phyloP scores from a whole-genome alignment of 2,329 filamentous ascomycete species.

The Aspergillus persii region DNA sequence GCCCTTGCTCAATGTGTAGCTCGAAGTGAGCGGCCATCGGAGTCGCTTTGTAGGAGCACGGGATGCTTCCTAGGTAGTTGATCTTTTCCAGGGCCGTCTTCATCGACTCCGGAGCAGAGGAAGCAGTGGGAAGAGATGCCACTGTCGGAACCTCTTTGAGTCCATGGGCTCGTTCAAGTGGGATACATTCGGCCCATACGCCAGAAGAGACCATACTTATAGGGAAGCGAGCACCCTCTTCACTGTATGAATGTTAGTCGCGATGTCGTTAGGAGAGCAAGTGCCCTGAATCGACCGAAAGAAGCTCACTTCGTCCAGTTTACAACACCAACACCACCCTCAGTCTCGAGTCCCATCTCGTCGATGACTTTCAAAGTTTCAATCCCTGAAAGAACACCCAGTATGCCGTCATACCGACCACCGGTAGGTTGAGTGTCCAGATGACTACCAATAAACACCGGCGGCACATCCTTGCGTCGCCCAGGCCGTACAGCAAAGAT shows the following conservation, averaged over 20 bases:
- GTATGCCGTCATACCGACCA: constrained; percentile 58
- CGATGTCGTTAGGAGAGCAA: neutral
- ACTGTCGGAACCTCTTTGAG: constrained; percentile 59
- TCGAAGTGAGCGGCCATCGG: constrained; percentile 78
- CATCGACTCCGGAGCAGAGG: constrained; percentile 60
- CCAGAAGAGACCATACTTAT: constrained; percentile 72
- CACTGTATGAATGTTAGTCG: constrained; percentile 46
- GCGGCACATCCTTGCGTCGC: constrained; percentile 53
- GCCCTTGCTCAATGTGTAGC: constrained; percentile 81
- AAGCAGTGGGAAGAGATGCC: constrained; percentile 42
- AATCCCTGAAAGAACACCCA: constrained; percentile 70
- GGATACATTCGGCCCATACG: constrained; percentile 70
- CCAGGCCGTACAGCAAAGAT: constrained; percentile 73
- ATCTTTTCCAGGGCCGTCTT: constrained; percentile 69
- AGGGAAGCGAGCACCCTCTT: constrained; percentile 79
- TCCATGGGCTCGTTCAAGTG: constrained; percentile 60
- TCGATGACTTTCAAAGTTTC: constrained; percentile 69
- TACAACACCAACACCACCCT: constrained; percentile 69
- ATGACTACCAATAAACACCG: constrained; percentile 70
- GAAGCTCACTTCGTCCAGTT: constrained; percentile 48
- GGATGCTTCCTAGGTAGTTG: constrained; percentile 62
- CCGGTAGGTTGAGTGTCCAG: constrained; percentile 61
- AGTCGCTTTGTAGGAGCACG: constrained; percentile 56
- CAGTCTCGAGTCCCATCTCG: constrained; percentile 66
- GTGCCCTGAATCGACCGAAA: neutral